These are phyloP conservation scores for Coemansia sp. DNA, from an alignment of 371 early-diverging fungal species.

Conservation along the genomic window DNA sequence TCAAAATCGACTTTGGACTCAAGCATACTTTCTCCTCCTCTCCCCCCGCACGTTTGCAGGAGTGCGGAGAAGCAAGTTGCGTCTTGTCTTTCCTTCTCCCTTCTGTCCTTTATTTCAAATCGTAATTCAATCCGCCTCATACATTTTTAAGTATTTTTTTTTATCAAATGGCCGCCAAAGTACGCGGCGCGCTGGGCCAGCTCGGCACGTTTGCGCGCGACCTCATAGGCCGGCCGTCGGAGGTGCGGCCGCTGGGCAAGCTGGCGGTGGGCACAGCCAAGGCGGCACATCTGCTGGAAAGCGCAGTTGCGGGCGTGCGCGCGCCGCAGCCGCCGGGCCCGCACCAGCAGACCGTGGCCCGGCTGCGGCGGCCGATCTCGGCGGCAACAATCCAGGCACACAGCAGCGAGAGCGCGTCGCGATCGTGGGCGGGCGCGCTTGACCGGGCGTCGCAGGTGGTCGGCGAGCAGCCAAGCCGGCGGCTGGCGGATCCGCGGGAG, in stretches of 20 bases:
- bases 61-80: no score
- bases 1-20: no score
- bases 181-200: conserved; percentile 34
- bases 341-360: conserved; percentile 18
- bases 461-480: neutral
- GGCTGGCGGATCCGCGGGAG: conserved; percentile 31
- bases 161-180: conserved; percentile 36
- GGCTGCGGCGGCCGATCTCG: conserved; percentile 32
- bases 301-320: conserved; percentile 35
- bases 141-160: neutral
- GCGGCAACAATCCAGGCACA: conserved; percentile 28
- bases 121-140: no score
- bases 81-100: no score
- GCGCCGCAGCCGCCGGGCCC: conserved; percentile 28
- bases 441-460: conserved; percentile 40
- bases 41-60: no score
- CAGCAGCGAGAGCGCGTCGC: neutral
- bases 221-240: conserved; percentile 28
- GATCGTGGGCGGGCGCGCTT: conserved; percentile 28
- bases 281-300: conserved; percentile 38
- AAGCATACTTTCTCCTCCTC: no score
- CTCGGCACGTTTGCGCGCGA: conserved; percentile 34
- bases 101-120: no score
- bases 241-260: conserved; percentile 43
- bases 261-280: conserved; percentile 44